Base-by-base conservation (phyloP, 169 alveolate species). In the Eimeria necatrix region DNA sequence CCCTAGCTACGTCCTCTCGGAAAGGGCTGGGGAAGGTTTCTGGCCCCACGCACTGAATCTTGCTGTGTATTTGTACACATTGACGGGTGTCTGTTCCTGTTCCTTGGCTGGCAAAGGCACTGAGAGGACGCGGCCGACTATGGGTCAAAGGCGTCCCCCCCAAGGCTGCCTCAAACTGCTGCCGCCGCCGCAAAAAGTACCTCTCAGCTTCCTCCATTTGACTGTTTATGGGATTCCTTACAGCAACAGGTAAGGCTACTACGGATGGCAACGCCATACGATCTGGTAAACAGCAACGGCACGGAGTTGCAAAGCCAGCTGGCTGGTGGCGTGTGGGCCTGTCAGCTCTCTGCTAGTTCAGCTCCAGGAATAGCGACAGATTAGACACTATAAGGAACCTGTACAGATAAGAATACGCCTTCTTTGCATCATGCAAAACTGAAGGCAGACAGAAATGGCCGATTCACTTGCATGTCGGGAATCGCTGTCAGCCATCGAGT, bases 161-260 rank as follows among this genome's bases (percentile, higher is more conserved):
- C 24, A 80, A 1, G 16, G 73, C 22, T 8, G 89, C 89, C 7
- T 51, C 89, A 80, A 52, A 53, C 89, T 80, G 89, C 48, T 80
- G 89, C 6, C 89, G 89, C 16, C 89, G 89, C n/a, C 49, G 22
- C 24, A 16, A 52, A 61, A 80, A 80, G 73, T 80, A 80, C 6
- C 89, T 14, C 10, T 80, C 89, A 14, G 71, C 70, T 52, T 80
- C 73, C 24, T 51, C 89, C 73, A 80, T 80, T n/a, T 80, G 89
- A 20, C 61, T 74, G 20, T 5, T 0, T 1, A 14, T 5, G 56
- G 71, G 89, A 22, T 24, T 70, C 5, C 70, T 53, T 59, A 51
- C 89, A 26, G 7, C 16, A 5, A 51, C 24, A 70, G 89, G 52
- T 4, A 51, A 41, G 41, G 41, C 4, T 26, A 7, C 46, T 46